Base-by-base conservation (phyloP, 2,329 filamentous ascomycete genomes). In the Geosmithia morbida region DNA sequence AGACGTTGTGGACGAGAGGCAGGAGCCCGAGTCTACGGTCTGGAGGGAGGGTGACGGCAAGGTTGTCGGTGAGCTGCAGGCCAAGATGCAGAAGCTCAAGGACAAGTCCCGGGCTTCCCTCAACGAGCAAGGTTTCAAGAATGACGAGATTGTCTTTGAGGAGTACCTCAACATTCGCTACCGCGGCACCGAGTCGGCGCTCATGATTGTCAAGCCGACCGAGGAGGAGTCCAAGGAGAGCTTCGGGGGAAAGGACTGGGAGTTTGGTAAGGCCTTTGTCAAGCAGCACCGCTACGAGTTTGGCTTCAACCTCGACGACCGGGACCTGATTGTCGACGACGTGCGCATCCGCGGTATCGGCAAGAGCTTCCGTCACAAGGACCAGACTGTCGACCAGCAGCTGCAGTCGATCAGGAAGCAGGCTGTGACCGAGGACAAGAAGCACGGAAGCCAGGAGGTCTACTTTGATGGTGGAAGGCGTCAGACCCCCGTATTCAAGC, bases 101-200 rank as follows among this genome's bases (percentile, higher is more conserved):
- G 71, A 76, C n/a, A 87, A 83, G 58, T 89, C 87, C 0, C 74
- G 70, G 0, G 66, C 70, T 17, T 77, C 79, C 1, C 67, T 96
- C 4, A 69, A 70, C 19, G 81, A 84, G 2, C 89, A 96, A 63
- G 89, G 88, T 0, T 95, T 96, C 57, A 68, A 73, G 1, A 77
- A 85, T 42, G 66, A 75, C 5, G 79, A 86, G 30, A 85, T 95
- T 20, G 73, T 81, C 0, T 94, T 90, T 57, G 88, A 95, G 60
- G 85, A 94, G 59, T 96, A 95, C 57, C 76, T 97, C 48, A 95
- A 96, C 60, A 88, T 96, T 82, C 74, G 89, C 49, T 95, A 95
- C 57, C 78, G 87, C 37, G 88, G 88, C 11, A 95, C 88, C 0
- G 88, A 95, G 59, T 94, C 87, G 7, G 86, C 88, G 1, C 72